Percentiles rank a stretch among this genome's conserved stretches.
phyloP scores from a whole-genome alignment of 1,139 yeast species.

The Magnusiomyces magnusii region DNA sequence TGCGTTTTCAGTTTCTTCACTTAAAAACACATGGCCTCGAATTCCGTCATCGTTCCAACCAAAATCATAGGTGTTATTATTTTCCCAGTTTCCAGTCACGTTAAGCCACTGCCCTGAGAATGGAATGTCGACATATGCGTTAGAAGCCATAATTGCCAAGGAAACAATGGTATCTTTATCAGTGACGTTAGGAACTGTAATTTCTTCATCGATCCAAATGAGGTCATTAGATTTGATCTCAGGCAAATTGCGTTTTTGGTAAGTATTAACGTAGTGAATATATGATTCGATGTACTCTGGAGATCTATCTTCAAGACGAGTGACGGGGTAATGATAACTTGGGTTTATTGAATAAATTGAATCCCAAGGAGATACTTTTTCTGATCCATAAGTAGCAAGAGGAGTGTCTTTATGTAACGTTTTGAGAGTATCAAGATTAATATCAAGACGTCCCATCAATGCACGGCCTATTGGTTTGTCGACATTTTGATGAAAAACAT shows the following conservation, averaged over 20 bases:
- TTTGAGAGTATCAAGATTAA: neutral
- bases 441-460: slow-evolving; percentile 9
- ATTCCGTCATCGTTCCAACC: slow-evolving; percentile 88
- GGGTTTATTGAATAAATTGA: neutral
- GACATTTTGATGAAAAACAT: slow-evolving; percentile 13
- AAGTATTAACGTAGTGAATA: slow-evolving; percentile 46
- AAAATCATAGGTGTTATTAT: slow-evolving; percentile 36
- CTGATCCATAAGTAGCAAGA: neutral
- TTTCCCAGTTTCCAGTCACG: slow-evolving; percentile 53
- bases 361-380: slow-evolving; percentile 6
- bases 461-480: slow-evolving; percentile 12
- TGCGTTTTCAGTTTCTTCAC: slow-evolving; percentile 30
- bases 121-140: slow-evolving; percentile 83
- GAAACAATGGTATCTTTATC: slow-evolving; percentile 68
- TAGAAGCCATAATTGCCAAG: slow-evolving; percentile 79
- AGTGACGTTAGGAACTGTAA: slow-evolving; percentile 61
- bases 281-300: slow-evolving; percentile 63
- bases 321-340: slow-evolving; percentile 25
- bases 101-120: slow-evolving; percentile 84
- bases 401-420: neutral
- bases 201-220: slow-evolving; percentile 30
- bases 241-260: slow-evolving; percentile 15
- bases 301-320: slow-evolving; percentile 48
- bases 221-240: slow-evolving; percentile 19
- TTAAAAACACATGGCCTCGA: slow-evolving; percentile 84